Evolutionary conservation across 768 basidiomycete species (phyloP).

Genomic region (Albatrellus ellisii): DNA sequence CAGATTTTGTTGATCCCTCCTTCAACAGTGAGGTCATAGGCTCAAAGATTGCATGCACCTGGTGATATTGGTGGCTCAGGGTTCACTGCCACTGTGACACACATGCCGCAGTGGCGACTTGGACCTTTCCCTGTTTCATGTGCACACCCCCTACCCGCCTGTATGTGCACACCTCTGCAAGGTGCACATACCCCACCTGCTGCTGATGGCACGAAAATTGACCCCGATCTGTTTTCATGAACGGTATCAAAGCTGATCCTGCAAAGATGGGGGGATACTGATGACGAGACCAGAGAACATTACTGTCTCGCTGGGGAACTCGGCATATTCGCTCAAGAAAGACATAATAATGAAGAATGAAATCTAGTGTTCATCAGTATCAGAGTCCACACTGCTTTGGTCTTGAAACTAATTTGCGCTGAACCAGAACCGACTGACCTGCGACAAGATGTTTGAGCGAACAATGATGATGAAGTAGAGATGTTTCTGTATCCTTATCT

Average conservation of each 20-base stretch:
- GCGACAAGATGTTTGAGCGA: slow-evolving; percentile 28
- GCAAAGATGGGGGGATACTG: slow-evolving; percentile 57
- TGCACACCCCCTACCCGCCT: no score
- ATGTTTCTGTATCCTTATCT: slow-evolving; percentile 35
- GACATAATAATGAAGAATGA: slow-evolving; percentile 62
- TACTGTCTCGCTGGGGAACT: slow-evolving; percentile 49
- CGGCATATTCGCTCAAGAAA: slow-evolving; percentile 49
- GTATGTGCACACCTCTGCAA: no score
- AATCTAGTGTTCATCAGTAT: slow-evolving; percentile 24
- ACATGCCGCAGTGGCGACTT: no score
- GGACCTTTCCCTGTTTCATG: no score
- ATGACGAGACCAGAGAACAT: slow-evolving; percentile 58
- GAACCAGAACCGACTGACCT: slow-evolving; percentile 22
- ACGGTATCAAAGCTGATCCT: slow-evolving; percentile 41
- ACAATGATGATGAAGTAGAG: slow-evolving; percentile 34
- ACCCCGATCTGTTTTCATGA: slow-evolving; percentile 46
- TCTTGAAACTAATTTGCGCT: no score
- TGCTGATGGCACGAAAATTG: slow-evolving; percentile 1
- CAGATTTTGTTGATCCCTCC: no score
- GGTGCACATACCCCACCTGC: no score
- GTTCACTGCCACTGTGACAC: no score
- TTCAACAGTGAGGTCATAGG: no score
- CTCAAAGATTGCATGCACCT: no score
- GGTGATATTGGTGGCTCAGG: no score
- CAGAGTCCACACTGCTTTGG: neutral